Base-by-base conservation (phyloP, 179 eudicot genomes). In the Silene noctiflora region DNA sequence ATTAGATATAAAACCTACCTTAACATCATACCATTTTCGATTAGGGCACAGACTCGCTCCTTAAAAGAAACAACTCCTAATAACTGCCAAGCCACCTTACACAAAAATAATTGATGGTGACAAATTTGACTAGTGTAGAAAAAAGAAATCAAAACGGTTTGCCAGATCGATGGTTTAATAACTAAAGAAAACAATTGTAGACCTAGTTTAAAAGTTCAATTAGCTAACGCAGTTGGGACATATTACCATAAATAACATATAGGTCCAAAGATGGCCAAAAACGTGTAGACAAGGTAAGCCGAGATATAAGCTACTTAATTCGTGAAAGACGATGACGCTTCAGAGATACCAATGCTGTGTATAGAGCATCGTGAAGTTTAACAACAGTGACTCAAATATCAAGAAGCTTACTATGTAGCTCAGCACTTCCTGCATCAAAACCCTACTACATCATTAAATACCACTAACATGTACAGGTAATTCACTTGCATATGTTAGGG, bases 181-280 rank as follows among this genome's bases (percentile, higher is more conserved):
- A 14, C 22, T 42, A 56, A n/a, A 24, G 46, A 67, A 48, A 56
- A 63, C 48, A 42, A 72, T 4, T 29, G 62, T 58, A 69, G 21
- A 29, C 55, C 69, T 79, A 73, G 48, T 51, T 56, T 33, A 51
- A 42, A 33, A 56, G 44, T 58, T 42, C 61, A 33, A 42, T 2
- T 35, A 56, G 29, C n/a, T 22, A 62, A 44, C 31, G 42, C 48
- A 55, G 39, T 1, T 21, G 17, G 58, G 29, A 51, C 53, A 53
- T n/a, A 21, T 7, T 33, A 27, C 59, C 31, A 31, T 22, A 11
- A 29, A 29, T 29, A 29, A 29, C 33, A 29, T 29, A 29, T 22
- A 10, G 25, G 24, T 56, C 42, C 42, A 66, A 25, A 19, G 24
- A 69, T 2, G 39, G 53, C 17, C 44, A 27, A 65, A 31, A 29